Percentiles rank a stretch among this genome's conserved stretches.
These are phyloP conservation scores for Caryocar brasiliense DNA, from an alignment of 441 rosid genomes.

Conservation along the genomic window DNA sequence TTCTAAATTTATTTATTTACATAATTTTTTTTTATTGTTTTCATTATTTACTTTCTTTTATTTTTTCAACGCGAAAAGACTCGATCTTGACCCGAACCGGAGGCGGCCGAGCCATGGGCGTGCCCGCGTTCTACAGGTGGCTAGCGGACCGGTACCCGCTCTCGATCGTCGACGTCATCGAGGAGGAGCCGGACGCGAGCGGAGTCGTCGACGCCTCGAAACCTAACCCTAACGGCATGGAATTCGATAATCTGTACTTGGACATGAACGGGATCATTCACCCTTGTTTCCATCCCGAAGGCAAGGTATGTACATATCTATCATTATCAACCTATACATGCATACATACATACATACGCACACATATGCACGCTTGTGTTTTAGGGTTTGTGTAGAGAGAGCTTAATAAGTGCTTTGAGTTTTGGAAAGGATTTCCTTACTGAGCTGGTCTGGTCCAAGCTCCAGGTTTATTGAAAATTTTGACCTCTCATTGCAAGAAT, in stretches of 20 bases:
- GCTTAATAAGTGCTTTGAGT: no score
- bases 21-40: no score
- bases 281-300: conserved; percentile 96
- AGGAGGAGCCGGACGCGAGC: conserved; percentile 48
- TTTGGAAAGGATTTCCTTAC: no score
- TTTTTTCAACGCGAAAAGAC: not conserved
- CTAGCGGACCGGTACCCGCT: conserved; percentile 90
- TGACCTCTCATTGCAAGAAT: no score
- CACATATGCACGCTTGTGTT: no score
- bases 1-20: no score
- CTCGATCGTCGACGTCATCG: conserved; percentile 69
- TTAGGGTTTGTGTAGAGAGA: no score
- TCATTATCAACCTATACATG: no score
- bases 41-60: not conserved
- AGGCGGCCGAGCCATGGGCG: conserved; percentile 52
- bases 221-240: conserved; percentile 88
- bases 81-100: not conserved
- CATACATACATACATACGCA: not conserved
- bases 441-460: no score
- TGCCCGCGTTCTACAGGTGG: conserved; percentile 94
- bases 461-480: no score
- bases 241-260: conserved; percentile 79
- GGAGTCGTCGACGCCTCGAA: conserved; percentile 55
- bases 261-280: conserved; percentile 98
- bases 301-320: conserved; percentile 39